phyloP scores from a whole-genome alignment of 768 basidiomycete species.

The Coprinellus micaceus region DNA sequence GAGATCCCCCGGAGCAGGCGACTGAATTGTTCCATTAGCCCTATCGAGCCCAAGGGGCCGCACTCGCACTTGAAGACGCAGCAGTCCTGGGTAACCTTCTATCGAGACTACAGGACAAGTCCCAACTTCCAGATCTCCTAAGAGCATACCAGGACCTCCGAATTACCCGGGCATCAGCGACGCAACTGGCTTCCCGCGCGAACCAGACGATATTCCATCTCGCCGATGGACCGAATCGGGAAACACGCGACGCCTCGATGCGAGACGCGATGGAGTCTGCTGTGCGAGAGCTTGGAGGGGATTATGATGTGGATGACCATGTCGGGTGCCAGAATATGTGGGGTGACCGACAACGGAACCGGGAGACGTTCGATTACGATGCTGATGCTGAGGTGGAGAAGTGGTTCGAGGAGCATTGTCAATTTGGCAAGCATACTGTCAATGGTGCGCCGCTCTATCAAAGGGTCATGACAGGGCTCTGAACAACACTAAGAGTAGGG shows the following conservation, averaged over 20 bases:
- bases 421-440: too few species aligned
- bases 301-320: conserved; percentile 11
- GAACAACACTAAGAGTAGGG: too few species aligned
- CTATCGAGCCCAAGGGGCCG: conserved; percentile 52
- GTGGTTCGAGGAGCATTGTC: conserved; percentile 38
- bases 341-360: conserved; percentile 50
- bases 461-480: too few species aligned
- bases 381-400: conserved; percentile 47
- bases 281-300: conserved; percentile 22
- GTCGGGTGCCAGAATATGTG: conserved; percentile 47
- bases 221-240: conserved; percentile 54
- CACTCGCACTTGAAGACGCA: conserved; percentile 55
- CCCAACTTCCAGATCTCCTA: conserved; percentile 46
- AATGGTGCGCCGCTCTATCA: too few species aligned
- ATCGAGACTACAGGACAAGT: conserved; percentile 37
- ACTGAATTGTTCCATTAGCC: conserved; percentile 29
- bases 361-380: conserved; percentile 50
- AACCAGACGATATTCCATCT: conserved; percentile 57
- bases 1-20: background rate
- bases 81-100: conserved; percentile 50
- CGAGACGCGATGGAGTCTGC: conserved; percentile 42
- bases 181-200: conserved; percentile 45
- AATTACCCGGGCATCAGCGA: conserved; percentile 43
- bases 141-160: conserved; percentile 53
- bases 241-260: conserved; percentile 50